phyloP scores from a whole-genome alignment of 1,284 basidiomycete genomes.

The Irpex sp. region DNA sequence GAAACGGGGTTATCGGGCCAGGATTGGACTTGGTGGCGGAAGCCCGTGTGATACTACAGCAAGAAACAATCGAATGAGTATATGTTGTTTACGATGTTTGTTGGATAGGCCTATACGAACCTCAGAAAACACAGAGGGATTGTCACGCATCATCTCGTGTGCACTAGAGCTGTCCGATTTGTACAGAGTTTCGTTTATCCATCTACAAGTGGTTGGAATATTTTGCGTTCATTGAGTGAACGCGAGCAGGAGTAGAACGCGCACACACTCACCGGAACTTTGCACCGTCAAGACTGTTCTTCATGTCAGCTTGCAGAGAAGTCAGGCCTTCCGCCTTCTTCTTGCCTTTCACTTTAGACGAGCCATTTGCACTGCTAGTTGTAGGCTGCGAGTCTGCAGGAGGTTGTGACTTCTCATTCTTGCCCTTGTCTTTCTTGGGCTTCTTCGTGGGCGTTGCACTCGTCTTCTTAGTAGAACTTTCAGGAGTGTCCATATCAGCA shows the following conservation, averaged over 20 bases:
- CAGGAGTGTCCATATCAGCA: no score
- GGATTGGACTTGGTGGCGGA: slow-evolving; percentile 82
- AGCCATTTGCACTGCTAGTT: neutral
- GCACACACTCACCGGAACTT: slow-evolving; percentile 65
- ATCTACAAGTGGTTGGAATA: slow-evolving; percentile 37
- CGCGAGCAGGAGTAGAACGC: neutral
- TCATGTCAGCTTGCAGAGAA: slow-evolving; percentile 71
- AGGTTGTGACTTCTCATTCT: neutral
- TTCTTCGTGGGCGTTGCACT: slow-evolving; percentile 7
- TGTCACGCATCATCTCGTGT: slow-evolving; percentile 76
- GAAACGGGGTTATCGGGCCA: slow-evolving; percentile 92
- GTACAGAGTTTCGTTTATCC: slow-evolving; percentile 88
- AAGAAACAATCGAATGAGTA: neutral
- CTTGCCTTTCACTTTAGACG: neutral
- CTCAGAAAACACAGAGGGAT: slow-evolving; percentile 73
- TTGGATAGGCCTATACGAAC: slow-evolving; percentile 36
- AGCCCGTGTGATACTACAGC: slow-evolving; percentile 83
- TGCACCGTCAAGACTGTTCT: slow-evolving; percentile 76
- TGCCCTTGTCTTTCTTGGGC: slow-evolving; percentile 11
- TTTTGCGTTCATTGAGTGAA: neutral
- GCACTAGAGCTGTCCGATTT: slow-evolving; percentile 76
- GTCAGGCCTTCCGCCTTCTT: slow-evolving; percentile 46
- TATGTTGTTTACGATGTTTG: neutral
- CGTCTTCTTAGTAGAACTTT: neutral
- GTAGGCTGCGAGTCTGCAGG: neutral